Base-by-base conservation (phyloP, 2,329 filamentous ascomycete genomes). In the Aaosphaeria pasadenensis region DNA sequence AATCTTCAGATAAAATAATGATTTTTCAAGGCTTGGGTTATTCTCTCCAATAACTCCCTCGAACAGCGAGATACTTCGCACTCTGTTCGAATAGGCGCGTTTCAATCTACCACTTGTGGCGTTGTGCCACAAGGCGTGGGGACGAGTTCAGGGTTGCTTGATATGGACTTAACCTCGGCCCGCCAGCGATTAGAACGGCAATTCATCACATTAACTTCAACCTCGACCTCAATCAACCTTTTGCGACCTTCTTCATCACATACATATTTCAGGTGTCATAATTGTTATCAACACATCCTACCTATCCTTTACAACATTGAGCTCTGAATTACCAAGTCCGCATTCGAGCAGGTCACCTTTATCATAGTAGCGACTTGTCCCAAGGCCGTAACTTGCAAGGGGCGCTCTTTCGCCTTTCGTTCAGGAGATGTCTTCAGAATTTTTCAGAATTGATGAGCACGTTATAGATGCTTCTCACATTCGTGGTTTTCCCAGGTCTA, bases 401-500 rank as follows among this genome's bases (percentile, higher is more conserved):
- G n/a, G 33, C 17, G 9, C n/a, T 13, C 33, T 36, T 36, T 36
- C 33, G 33, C n/a, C 33, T 9, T 11, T 39, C 38, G 49, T 58
- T 50, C 39, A 36, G 33, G 7, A 36, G 39, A 75, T 74, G 67
- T 69, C 67, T 42, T 60, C 67, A 45, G 63, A 72, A 41, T 57
- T 69, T 48, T 89, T 89, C 72, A 73, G 80, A 54, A 74, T 95
- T 58, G 80, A 83, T 54, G 86, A 94, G 67, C 91, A 96, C 74
- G 76, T 79, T 39, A 70, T 95, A 46, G 62, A 67, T 35, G 56
- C 80, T 84, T 47, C 83, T 54, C 88, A 96, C 70, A 87, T 96
- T 53, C 81, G 91, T 53, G 88, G 95, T 64, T 95, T 90, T 64
- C 78, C 88, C 5, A 81, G 82, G 46, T 88, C 87, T 9, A 90